These are phyloP conservation scores for Kodamaea ohmeri DNA, from an alignment of 1,139 yeast genomes.

Conservation along the genomic window DNA sequence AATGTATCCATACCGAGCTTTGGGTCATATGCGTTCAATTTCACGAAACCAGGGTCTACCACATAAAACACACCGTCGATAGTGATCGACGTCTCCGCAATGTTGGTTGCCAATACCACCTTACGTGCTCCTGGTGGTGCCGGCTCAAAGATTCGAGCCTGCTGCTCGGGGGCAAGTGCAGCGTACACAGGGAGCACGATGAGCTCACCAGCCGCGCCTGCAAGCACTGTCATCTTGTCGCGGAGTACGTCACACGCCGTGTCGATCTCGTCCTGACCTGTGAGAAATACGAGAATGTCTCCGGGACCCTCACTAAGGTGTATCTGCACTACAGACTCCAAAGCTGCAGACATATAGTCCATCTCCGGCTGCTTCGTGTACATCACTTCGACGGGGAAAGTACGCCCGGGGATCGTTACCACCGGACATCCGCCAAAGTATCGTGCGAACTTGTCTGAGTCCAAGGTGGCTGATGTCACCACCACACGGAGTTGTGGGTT, in stretches of 20 bases:
- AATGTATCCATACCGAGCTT: conserved; percentile 76
- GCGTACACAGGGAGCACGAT: conserved; percentile 86
- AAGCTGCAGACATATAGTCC: conserved; percentile 79
- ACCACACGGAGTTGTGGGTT: conserved; percentile 78
- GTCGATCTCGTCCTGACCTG: conserved; percentile 94
- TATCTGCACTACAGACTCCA: conserved; percentile 79
- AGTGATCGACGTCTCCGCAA: conserved; percentile 64
- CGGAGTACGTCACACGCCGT: conserved; percentile 75
- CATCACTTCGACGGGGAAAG: conserved; percentile 80
- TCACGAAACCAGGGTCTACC: conserved; percentile 79
- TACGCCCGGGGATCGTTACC: conserved; percentile 80
- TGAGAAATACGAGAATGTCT: conserved; percentile 78
- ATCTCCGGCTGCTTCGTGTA: conserved; percentile 79
- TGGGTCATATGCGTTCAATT: conserved; percentile 73
- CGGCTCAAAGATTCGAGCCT: conserved; percentile 68
- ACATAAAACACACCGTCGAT: conserved; percentile 78
- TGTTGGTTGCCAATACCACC: conserved; percentile 75
- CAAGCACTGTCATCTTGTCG: conserved; percentile 66
- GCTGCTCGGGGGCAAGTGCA: conserved; percentile 73
- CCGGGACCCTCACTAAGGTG: conserved; percentile 77
- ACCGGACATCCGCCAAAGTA: conserved; percentile 82
- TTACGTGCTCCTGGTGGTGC: conserved; percentile 70
- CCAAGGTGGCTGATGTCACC: conserved; percentile 91
- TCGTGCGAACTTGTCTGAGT: conserved; percentile 74
- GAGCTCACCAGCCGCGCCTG: conserved; percentile 61